Base-by-base conservation (phyloP, 202 grass and related monocot genomes). In the Schoenoplectus tabernaemontani region DNA sequence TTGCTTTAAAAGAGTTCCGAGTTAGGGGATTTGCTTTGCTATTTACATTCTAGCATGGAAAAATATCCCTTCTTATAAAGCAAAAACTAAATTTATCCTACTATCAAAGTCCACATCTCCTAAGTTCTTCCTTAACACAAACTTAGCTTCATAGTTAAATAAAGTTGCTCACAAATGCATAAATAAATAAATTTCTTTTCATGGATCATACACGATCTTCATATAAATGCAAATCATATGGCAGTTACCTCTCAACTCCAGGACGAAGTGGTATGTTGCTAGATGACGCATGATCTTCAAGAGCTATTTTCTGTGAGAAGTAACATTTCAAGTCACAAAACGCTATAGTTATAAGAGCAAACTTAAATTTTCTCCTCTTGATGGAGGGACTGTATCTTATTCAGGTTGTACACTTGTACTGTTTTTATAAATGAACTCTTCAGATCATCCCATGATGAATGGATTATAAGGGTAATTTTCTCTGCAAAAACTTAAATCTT, bases 201-300 rank as follows among this genome's bases (percentile, higher is more conserved):
- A 74, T 48, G 78, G 19, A 50, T 39, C 11, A 34, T 79, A 57
- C 62, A 2, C 28, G 24, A 41, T 53, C 15, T 69, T 53, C 4
- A 65, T 32, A 67, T 9, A 17, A 38, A 65, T 65, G 15, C 15
- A 39, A 33, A 38, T 9, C 30, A 80, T 36, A 10, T 6, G 67
- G 64, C 33, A 85, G 64, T 84, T 90, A 98, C 95, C 82, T 84
- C 74, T 90, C 87, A 36, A 92, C 89, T 60, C 91, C 95, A 85
- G 91, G 91, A 28, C 89, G 89, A 22, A 98, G 86, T 4, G 89
- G 86, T 85, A 98, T 73, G 70, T 63, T 88, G 84, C 86, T 89
- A 73, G 88, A 92, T 78, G 78, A 54, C 47, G 81, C 80, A 48
- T 90, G 86, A 58, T 91, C 90, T 84, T 98, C 91, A 79, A 98